A percentile compares a stretch with the other conserved stretches of the same genome.
Evolutionary conservation across 345 rosid species (phyloP).

Genomic region (Geranium rotundifolium): DNA sequence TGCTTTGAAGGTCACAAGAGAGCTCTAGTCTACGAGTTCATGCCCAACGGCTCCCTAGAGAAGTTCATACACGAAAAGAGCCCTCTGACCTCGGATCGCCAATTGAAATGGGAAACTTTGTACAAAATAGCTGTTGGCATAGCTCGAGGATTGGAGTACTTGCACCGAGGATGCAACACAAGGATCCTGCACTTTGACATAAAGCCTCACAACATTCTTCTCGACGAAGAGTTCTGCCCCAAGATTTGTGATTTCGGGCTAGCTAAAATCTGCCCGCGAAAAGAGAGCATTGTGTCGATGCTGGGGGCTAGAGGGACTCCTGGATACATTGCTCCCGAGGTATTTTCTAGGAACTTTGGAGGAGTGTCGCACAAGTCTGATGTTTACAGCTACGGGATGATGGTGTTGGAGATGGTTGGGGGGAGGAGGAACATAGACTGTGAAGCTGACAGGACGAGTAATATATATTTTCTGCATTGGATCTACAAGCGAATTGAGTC

Average conservation of each 20-base stretch:
- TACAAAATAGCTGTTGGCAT: conserved; percentile 18
- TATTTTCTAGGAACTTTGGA: conserved; percentile 23
- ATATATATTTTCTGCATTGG: conserved; percentile 25
- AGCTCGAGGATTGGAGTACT: conserved; percentile 41
- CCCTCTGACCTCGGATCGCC: too few relatives aligned
- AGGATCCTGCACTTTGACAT: conserved; percentile 42
- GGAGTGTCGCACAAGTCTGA: conserved; percentile 31
- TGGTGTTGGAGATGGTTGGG: conserved; percentile 33
- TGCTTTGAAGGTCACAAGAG: conserved; percentile 5
- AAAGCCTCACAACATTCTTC: conserved; percentile 36
- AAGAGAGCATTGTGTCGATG: conserved; percentile 23
- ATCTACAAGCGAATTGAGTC: conserved; percentile 22
- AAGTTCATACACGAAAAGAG: conserved; percentile 3
- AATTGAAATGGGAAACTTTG: conserved; percentile 10
- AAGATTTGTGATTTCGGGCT: conserved; percentile 48
- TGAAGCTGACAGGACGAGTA: conserved; percentile 12
- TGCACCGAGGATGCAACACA: conserved; percentile 40
- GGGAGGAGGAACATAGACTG: conserved; percentile 10
- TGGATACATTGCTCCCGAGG: conserved; percentile 41
- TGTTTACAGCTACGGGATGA: conserved; percentile 43
- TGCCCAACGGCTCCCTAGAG: conserved; percentile 1
- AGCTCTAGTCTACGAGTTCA: conserved; percentile 4
- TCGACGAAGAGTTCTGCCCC: conserved; percentile 24
- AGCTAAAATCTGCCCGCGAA: conserved; percentile 26
- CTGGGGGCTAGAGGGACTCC: conserved; percentile 27